phyloP scores from a whole-genome alignment of 1,284 basidiomycete species.

The Ceratobasidium sp. region DNA sequence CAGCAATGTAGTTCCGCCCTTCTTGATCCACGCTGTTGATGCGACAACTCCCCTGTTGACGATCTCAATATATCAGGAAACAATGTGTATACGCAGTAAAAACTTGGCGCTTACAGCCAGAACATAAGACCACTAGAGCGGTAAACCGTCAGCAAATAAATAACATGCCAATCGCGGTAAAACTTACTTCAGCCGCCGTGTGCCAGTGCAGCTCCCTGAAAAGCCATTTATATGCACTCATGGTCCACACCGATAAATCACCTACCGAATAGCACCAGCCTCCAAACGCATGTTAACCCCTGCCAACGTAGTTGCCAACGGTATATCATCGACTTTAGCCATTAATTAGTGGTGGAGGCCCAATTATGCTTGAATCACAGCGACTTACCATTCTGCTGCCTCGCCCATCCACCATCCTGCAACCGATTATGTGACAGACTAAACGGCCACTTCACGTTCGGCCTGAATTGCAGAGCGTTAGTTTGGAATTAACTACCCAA shows the following conservation, averaged over 20 bases:
- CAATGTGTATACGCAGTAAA: too few relatives aligned
- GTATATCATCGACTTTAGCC: slow-evolving; percentile 60
- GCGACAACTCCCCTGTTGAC: slow-evolving; percentile 69
- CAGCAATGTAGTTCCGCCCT: slow-evolving; percentile 73
- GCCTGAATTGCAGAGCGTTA: slow-evolving; percentile 55
- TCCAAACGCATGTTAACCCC: slow-evolving; percentile 80
- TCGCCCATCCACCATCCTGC: slow-evolving; percentile 79
- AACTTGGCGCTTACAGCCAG: slow-evolving; percentile 65
- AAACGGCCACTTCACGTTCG: slow-evolving; percentile 81
- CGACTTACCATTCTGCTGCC: slow-evolving; percentile 72
- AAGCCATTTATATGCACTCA: too few relatives aligned
- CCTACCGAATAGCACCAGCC: slow-evolving; percentile 72
- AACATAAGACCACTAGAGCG: slow-evolving; percentile 73
- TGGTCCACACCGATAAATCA: slow-evolving; percentile 55
- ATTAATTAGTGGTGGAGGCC: slow-evolving; percentile 19
- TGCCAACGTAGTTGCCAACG: slow-evolving; percentile 72
- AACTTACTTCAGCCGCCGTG: slow-evolving; percentile 49
- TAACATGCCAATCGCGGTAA: background rate
- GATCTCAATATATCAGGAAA: too few relatives aligned
- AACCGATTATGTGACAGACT: slow-evolving; percentile 76
- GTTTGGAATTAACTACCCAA: background rate
- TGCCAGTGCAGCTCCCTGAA: slow-evolving; percentile 51
- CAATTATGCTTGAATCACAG: too few relatives aligned
- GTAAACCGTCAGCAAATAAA: too few relatives aligned
- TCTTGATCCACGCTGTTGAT: slow-evolving; percentile 71